These are phyloP conservation scores for Sporobolomyces pararoseus DNA, from an alignment of 768 basidiomycete genomes.

Conservation along the genomic window DNA sequence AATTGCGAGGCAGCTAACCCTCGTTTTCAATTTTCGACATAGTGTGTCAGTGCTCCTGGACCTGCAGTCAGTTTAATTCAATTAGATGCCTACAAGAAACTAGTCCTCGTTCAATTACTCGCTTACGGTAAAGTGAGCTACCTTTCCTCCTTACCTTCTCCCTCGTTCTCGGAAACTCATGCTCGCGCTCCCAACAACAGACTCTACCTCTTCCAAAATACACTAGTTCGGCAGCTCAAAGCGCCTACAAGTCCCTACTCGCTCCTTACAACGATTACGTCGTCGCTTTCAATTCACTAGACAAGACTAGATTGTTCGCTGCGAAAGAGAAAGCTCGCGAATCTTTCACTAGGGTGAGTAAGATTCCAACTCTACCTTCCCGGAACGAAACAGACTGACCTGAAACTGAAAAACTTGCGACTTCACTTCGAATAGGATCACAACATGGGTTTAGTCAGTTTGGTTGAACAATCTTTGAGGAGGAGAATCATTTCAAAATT, in stretches of 20 bases:
- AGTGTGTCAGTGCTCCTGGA: constrained; percentile 55
- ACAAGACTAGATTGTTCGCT: constrained; percentile 49
- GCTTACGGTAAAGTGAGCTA: constrained; percentile 66
- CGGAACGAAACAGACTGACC: too few species aligned
- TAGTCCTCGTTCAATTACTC: constrained; percentile 73
- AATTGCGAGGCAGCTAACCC: background rate
- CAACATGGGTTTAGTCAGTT: constrained; percentile 66
- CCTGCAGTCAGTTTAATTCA: constrained; percentile 63
- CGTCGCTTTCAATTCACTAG: constrained; percentile 57
- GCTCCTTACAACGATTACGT: constrained; percentile 60
- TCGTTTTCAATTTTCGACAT: background rate
- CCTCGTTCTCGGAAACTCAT: background rate
- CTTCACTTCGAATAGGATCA: constrained; percentile 61
- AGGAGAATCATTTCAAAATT: constrained; percentile 75
- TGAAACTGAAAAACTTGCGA: too few species aligned
- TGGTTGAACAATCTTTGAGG: constrained; percentile 66
- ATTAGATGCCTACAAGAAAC: constrained; percentile 80
- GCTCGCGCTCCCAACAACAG: constrained; percentile 8
- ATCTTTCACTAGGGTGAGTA: constrained; percentile 56
- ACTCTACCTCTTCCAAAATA: constrained; percentile 64
- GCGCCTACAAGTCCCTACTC: constrained; percentile 62
- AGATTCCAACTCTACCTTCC: constrained; percentile 36
- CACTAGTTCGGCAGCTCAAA: constrained; percentile 58
- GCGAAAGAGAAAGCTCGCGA: constrained; percentile 60
- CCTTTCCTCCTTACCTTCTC: background rate